Evolutionary conservation across 805 yeast species (phyloP).

Genomic region (Yarrowia bubula): DNA sequence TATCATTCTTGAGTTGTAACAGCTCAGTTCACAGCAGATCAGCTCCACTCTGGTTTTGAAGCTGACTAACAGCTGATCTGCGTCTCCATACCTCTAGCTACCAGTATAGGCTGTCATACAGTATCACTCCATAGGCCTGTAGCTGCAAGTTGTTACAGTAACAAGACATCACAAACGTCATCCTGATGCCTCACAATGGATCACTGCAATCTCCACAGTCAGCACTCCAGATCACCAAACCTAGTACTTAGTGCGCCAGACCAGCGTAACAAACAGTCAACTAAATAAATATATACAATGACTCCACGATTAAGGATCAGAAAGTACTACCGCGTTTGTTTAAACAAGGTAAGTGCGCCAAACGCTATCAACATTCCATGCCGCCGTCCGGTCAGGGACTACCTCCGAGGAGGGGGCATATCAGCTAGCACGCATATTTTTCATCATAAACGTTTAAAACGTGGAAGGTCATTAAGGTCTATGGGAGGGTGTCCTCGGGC

Average conservation of each 20-base stretch:
- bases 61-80: too few species aligned
- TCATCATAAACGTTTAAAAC: constrained; percentile 39
- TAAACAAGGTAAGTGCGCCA: constrained; percentile 36
- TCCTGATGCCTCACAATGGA: too few species aligned
- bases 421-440: constrained; percentile 35
- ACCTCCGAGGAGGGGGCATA: constrained; percentile 32
- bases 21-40: too few species aligned
- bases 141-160: too few species aligned
- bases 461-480: constrained; percentile 38
- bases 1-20: too few species aligned
- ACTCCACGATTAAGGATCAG: constrained; percentile 29
- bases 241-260: not conserved
- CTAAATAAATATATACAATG: not conserved
- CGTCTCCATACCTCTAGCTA: too few species aligned
- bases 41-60: too few species aligned
- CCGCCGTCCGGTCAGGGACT: constrained; percentile 38
- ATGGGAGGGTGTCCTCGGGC: not conserved
- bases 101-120: too few species aligned
- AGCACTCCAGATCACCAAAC: not conserved
- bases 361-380: constrained; percentile 36
- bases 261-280: too few species aligned
- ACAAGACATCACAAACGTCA: too few species aligned
- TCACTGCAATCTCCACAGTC: too few species aligned
- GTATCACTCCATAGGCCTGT: too few species aligned
- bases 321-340: constrained; percentile 35